These are phyloP conservation scores for Elasticomyces elasticus DNA, from an alignment of 495 filamentous ascomycete genomes.

Conservation along the genomic window DNA sequence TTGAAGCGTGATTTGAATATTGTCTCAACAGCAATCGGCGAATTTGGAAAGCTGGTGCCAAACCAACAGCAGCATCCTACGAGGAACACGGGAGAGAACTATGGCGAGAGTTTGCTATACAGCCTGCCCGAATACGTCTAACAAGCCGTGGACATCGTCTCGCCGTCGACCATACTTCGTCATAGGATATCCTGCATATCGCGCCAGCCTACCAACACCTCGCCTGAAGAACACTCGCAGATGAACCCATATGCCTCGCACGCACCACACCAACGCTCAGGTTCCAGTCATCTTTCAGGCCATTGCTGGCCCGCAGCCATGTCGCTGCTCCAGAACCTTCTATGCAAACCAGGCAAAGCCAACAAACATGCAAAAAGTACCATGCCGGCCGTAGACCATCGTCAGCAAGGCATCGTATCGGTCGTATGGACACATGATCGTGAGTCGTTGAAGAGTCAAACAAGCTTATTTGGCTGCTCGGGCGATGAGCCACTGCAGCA, in stretches of 20 bases:
- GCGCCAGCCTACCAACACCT: too few relatives aligned
- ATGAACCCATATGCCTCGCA: not conserved
- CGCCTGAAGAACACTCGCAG: too few relatives aligned
- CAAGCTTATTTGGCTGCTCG: constrained; percentile 47
- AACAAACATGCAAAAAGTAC: not conserved
- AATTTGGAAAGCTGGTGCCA: too few relatives aligned
- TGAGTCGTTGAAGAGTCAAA: not conserved
- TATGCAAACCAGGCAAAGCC: not conserved
- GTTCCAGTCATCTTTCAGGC: constrained; percentile 1
- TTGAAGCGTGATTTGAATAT: too few relatives aligned
- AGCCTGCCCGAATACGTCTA: not conserved
- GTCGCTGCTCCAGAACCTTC: constrained; percentile 5
- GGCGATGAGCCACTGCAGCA: constrained; percentile 92
- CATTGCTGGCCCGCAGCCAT: constrained; percentile 19
- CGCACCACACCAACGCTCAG: not conserved
- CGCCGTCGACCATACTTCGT: constrained; percentile 9
- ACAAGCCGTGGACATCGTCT: constrained; percentile 8
- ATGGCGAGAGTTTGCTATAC: not conserved
- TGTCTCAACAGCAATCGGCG: too few relatives aligned
- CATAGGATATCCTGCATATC: constrained; percentile 1
- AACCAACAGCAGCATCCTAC: too few relatives aligned
- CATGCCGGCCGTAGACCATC: not conserved
- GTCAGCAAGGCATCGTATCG: constrained; percentile 1
- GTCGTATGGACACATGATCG: constrained; percentile 2
- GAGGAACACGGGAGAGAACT: too few relatives aligned